Percentiles rank a stretch among this genome's conserved stretches.
Evolutionary conservation across 768 basidiomycete species (phyloP).

Genomic region (Leccinum broughii): DNA sequence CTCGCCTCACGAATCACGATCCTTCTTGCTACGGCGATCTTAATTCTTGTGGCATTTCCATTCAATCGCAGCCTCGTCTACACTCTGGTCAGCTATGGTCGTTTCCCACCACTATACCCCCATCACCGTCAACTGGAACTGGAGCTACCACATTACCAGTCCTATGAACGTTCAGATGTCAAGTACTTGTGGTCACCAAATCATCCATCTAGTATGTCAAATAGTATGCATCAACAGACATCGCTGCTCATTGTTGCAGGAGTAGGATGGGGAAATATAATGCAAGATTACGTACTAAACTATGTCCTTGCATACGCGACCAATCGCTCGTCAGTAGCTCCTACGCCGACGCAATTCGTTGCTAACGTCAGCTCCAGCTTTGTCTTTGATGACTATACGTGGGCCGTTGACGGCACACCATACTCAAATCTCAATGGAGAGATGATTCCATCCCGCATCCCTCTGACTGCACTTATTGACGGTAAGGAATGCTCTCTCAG

Average conservation of each 20-base stretch:
- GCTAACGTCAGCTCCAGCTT: slow-evolving; percentile 26
- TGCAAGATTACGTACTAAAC: slow-evolving; percentile 39
- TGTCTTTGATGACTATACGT: slow-evolving; percentile 46
- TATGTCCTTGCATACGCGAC: slow-evolving; percentile 34
- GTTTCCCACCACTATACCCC: slow-evolving; percentile 42
- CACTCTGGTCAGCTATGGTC: slow-evolving; percentile 17
- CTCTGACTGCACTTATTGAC: slow-evolving; percentile 36
- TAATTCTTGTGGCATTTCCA: slow-evolving; percentile 21
- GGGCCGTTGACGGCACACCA: slow-evolving; percentile 34
- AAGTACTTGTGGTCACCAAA: slow-evolving; percentile 51
- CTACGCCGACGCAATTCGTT: not conserved
- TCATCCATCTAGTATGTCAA: slow-evolving; percentile 32
- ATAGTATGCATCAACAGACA: not conserved
- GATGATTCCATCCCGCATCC: slow-evolving; percentile 40
- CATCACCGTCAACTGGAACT: slow-evolving; percentile 39
- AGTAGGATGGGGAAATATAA: slow-evolving; percentile 40
- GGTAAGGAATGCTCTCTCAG: slow-evolving; percentile 26
- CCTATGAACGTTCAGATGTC: slow-evolving; percentile 33
- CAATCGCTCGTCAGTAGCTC: slow-evolving; percentile 35
- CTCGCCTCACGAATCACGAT: too few relatives aligned
- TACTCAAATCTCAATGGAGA: slow-evolving; percentile 37
- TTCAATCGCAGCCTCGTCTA: slow-evolving; percentile 23
- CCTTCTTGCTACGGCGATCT: slow-evolving; percentile 7
- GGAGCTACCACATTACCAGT: slow-evolving; percentile 40
- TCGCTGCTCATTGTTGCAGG: slow-evolving; percentile 20